Percentiles rank a stretch among this genome's conserved stretches.
Conservation (phyloP, 2,329 filamentous ascomycete species). For the Ramularia collo-cygni region DNA sequence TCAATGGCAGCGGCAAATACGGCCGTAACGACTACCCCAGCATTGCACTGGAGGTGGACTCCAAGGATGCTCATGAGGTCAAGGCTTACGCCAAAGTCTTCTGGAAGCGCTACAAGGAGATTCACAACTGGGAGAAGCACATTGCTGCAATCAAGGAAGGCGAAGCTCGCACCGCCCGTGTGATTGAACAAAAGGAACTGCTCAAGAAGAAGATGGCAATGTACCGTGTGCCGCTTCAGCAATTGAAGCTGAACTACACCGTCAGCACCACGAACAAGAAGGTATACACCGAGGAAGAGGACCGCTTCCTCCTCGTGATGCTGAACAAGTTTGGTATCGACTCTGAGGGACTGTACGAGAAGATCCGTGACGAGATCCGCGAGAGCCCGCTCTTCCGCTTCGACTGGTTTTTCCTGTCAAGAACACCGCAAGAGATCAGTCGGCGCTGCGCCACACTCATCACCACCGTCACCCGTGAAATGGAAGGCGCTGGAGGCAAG, state of each 20-base stretch:
- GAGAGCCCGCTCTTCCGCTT: constrained; percentile 94
- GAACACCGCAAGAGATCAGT: constrained; percentile 86
- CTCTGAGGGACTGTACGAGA: constrained; percentile 81
- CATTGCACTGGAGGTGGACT: constrained; percentile 85
- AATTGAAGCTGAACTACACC: constrained; percentile 97
- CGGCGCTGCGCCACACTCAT: constrained; percentile 89
- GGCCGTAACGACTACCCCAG: constrained; percentile 77
- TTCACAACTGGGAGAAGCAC: constrained; percentile 82
- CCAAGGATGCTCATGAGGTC: constrained; percentile 78
- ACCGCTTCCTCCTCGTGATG: constrained; percentile 88
- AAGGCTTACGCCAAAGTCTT: constrained; percentile 90
- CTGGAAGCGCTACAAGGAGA: constrained; percentile 90
- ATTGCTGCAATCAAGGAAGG: constrained; percentile 85
- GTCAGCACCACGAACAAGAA: constrained; percentile 99
- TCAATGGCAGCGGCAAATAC: constrained; percentile 90
- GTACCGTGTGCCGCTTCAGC: constrained; percentile 94
- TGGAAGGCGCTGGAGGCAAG: constrained; percentile 56
- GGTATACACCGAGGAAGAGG: constrained; percentile 97
- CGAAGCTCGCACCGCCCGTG: constrained; percentile 81
- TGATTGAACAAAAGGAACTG: constrained; percentile 87
- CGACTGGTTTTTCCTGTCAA: constrained; percentile 97
- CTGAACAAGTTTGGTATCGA: constrained; percentile 90
- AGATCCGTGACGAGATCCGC: constrained; percentile 93
- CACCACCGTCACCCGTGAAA: constrained; percentile 90
- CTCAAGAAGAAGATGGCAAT: constrained; percentile 91